Percentiles rank a stretch among this genome's conserved stretches.
phyloP scores from a whole-genome alignment of 2,329 filamentous ascomycete genomes.

The Rosellinia necatrix region DNA sequence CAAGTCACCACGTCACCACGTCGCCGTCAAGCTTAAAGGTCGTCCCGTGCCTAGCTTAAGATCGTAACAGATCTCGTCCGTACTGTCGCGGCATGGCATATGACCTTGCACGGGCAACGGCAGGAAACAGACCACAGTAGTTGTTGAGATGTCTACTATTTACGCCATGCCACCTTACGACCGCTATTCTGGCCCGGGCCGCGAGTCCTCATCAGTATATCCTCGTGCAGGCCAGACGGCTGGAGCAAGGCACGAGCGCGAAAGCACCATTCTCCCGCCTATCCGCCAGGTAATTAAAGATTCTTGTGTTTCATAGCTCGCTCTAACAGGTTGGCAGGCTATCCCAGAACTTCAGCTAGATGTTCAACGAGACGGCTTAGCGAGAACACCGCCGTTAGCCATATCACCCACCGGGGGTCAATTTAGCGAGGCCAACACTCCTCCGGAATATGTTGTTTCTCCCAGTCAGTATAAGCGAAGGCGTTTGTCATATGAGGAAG shows the following conservation, averaged over 20 bases:
- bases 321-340: slow-evolving; percentile 41
- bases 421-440: slow-evolving; percentile 32
- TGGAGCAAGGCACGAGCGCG: slow-evolving; percentile 45
- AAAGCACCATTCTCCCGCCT: slow-evolving; percentile 53
- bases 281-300: slow-evolving; percentile 54
- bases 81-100: too few species aligned
- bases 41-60: too few species aligned
- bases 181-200: neutral
- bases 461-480: slow-evolving; percentile 54
- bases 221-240: slow-evolving; percentile 44
- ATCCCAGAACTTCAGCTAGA: slow-evolving; percentile 52
- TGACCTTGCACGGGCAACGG: too few species aligned
- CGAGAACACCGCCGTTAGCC: slow-evolving; percentile 42
- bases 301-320: neutral
- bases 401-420: slow-evolving; percentile 43
- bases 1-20: too few species aligned
- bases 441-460: slow-evolving; percentile 55
- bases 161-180: neutral
- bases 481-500: slow-evolving; percentile 49
- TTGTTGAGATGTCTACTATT: neutral
- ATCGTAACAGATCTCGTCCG: too few species aligned
- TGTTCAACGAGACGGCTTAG: slow-evolving; percentile 40
- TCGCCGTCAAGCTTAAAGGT: too few species aligned
- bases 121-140: neutral
- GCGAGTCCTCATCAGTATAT: slow-evolving; percentile 44